Conservation (phyloP, 106 monocot genomes). For the Allium cepa region DNA sequence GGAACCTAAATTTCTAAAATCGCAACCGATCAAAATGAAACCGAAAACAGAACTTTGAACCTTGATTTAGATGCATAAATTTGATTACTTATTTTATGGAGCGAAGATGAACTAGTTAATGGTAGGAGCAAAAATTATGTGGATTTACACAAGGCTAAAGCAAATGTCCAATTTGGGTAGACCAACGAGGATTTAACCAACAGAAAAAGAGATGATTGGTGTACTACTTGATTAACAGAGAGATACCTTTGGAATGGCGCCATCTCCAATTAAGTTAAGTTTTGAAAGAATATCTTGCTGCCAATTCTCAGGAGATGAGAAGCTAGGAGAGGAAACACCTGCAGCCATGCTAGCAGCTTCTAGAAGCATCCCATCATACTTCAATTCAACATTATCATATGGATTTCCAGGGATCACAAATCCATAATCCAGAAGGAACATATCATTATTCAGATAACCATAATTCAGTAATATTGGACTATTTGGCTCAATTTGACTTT, state of each 20-base stretch:
- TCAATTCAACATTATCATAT: slow-evolving; percentile 68
- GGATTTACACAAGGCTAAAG: too few relatives aligned
- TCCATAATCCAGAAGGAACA: slow-evolving; percentile 96
- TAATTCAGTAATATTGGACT: slow-evolving; percentile 68
- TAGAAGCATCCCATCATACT: slow-evolving; percentile 77
- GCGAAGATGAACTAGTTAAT: too few relatives aligned
- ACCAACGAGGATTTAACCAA: too few relatives aligned
- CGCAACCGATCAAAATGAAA: too few relatives aligned
- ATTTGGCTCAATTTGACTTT: slow-evolving; percentile 46
- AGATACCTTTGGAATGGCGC: slow-evolving; percentile 60
- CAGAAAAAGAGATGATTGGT: too few relatives aligned
- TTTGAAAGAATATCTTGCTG: slow-evolving; percentile 71
- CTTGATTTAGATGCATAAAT: too few relatives aligned
- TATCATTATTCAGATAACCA: slow-evolving; percentile 81
- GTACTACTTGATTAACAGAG: too few relatives aligned
- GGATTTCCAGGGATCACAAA: slow-evolving; percentile 83
- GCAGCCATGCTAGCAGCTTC: slow-evolving; percentile 82
- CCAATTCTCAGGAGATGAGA: slow-evolving; percentile 81
- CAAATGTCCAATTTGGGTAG: too few relatives aligned
- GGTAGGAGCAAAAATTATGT: too few relatives aligned
- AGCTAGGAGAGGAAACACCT: slow-evolving; percentile 61
- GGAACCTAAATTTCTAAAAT: too few relatives aligned
- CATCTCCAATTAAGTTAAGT: slow-evolving; percentile 66
- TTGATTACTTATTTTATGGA: too few relatives aligned
- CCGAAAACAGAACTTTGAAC: too few relatives aligned